A percentile compares a stretch with the other conserved stretches of the same genome.
These are phyloP conservation scores for Zymoseptoria tritici DNA, from an alignment of 2,329 filamentous ascomycete genomes.

Conservation along the genomic window DNA sequence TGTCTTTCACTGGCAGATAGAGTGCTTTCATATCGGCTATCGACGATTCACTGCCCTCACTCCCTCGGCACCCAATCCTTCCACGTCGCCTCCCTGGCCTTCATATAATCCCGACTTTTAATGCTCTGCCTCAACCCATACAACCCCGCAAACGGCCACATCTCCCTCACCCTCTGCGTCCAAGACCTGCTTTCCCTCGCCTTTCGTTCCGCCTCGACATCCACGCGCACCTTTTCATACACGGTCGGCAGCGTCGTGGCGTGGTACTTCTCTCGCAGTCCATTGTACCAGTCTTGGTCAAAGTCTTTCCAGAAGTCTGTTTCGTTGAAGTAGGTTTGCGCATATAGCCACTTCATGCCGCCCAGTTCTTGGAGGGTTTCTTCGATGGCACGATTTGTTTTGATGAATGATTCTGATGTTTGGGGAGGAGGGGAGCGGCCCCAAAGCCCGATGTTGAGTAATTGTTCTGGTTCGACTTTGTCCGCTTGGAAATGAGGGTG, in stretches of 20 bases:
- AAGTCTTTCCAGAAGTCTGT: conserved; percentile 63
- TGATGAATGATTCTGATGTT: conserved; percentile 42
- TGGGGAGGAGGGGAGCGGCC: conserved; percentile 37
- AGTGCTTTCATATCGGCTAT: too few relatives aligned
- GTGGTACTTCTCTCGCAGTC: conserved; percentile 50
- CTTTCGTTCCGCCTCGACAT: conserved; percentile 25
- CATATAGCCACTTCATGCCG: conserved; percentile 65
- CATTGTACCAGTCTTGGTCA: conserved; percentile 52
- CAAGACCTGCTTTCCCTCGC: conserved; percentile 45
- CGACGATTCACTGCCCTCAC: too few relatives aligned
- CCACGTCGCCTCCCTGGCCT: conserved; percentile 17
- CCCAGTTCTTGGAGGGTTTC: conserved; percentile 50
- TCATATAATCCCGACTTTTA: conserved; percentile 17
- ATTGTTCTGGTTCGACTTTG: conserved; percentile 14
- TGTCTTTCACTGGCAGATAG: too few relatives aligned
- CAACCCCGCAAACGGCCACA: conserved; percentile 17
- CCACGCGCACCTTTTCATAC: conserved; percentile 59
- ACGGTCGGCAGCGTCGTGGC: conserved; percentile 55
- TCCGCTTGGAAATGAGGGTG: conserved; percentile 26
- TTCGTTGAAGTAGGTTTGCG: conserved; percentile 60
- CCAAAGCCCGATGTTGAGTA: conserved; percentile 60
- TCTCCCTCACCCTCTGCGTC: conserved; percentile 31
- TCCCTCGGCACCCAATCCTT: conserved; percentile 18
- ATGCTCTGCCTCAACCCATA: conserved; percentile 18
- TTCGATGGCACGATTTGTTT: conserved; percentile 54